Evolutionary conservation across 2,329 filamentous ascomycete species (phyloP), one percentile per base, ranked within the genome.

Genomic region (Pestalotiopsis sp.): DNA sequence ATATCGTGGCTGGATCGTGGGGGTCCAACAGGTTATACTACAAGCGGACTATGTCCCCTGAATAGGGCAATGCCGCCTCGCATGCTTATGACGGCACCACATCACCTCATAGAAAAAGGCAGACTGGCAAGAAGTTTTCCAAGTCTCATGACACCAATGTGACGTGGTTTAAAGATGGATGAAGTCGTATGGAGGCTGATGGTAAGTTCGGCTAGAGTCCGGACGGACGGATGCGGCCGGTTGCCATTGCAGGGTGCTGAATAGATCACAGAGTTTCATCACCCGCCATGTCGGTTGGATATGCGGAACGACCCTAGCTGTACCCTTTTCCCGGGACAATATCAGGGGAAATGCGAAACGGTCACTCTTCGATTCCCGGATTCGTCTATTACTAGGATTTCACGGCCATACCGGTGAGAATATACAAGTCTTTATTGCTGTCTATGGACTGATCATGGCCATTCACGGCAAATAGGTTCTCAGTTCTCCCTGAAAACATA

Each of bases 261-360:
- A 67, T 45, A 20, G 13, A 66, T 66, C 39, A 14, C 63, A 57
- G 27, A 41, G 39, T 67, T 39, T 45, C 66, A 45, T 67, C 56
- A 57, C 11, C 66, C 74, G 61, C 71, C 66, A 56, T 63, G 67
- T 72, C 71, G 72, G 72, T 72, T 71, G 72, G 72, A 71, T 71
- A 65, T 67, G 65, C 69, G 68, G 72, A 57, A 70, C 69, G 62
- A 68, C 61, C 72, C 70, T 71, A 65, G 72, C 73, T 70, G 56
- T 67, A 25, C 64, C 71, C 75, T 76, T 74, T 71, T 72, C 73
- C 69, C 69, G 70, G 65, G 49, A 67, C 66, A 71, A 27, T 27
- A 27, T 59, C 23, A 36, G 61, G n/a, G 27, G 73, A 71, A 69
- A 68, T 68, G 73, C 72, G 73, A 73, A 69, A 73, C 72, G 74